Percentiles rank a stretch among this genome's conserved stretches.
phyloP scores from a whole-genome alignment of 1,284 basidiomycete species.

The Melanopsichium pennsylvanicum region DNA sequence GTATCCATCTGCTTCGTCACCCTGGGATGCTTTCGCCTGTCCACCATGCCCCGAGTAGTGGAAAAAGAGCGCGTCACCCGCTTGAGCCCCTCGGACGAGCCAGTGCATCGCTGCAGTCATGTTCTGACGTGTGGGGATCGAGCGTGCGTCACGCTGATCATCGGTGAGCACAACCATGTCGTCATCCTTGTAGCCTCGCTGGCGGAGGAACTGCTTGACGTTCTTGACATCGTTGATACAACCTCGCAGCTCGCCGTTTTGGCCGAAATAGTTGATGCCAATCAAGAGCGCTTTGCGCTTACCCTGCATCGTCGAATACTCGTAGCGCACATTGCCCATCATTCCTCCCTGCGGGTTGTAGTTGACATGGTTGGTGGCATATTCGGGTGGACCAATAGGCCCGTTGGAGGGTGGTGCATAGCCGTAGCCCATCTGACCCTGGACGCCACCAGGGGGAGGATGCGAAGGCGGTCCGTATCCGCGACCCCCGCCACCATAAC shows the following conservation, averaged over 20 bases:
- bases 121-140: constrained; percentile 64
- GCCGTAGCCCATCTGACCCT: constrained; percentile 46
- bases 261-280: constrained; percentile 64
- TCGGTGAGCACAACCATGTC: constrained; percentile 66
- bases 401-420: constrained; percentile 30
- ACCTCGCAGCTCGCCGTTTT: constrained; percentile 57
- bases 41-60: constrained; percentile 65
- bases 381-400: constrained; percentile 55
- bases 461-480: constrained; percentile 36
- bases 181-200: constrained; percentile 62
- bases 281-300: constrained; percentile 65
- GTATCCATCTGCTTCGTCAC: constrained; percentile 65
- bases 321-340: constrained; percentile 56
- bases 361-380: constrained; percentile 51
- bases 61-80: constrained; percentile 65
- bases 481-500: constrained; percentile 17
- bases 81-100: constrained; percentile 59
- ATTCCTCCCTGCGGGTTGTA: constrained; percentile 57
- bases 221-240: constrained; percentile 66
- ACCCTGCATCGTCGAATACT: constrained; percentile 63
- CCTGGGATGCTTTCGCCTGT: constrained; percentile 61
- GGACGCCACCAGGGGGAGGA: constrained; percentile 26
- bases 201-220: constrained; percentile 60
- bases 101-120: constrained; percentile 66
- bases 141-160: constrained; percentile 52